Evolutionary conservation across 2,329 filamentous ascomycete species (phyloP), one percentile per base, ranked within the genome.

Genomic region (Aspergillus chevalieri): DNA sequence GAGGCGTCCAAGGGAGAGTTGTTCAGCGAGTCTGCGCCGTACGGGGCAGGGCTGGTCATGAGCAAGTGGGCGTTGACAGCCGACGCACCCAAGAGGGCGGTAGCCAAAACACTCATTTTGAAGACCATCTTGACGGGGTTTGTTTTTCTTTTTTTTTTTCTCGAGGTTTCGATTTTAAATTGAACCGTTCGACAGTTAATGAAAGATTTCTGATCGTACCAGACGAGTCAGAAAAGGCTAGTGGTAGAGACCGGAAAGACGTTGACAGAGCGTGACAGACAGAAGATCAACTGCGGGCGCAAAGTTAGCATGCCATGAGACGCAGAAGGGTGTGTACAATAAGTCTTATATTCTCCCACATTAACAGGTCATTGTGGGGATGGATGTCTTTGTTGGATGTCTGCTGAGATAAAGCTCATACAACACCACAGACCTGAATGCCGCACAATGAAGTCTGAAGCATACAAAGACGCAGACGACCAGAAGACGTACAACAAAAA

Each of bases 61-160:
- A 79, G 73, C 78, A 96, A 86, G 69, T 97, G 93, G 41, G 86
- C 89, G 45, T 81, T 78, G 59, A 77, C 80, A 48, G 80, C 58
- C 52, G 81, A 72, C 58, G 79, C 77, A 41, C 75, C 65, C 33
- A 81, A 78, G 51, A 79, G 57, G 58, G 76, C 74, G 62, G 80
- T 67, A 44, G 57, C 52, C 41, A 65, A 41, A 26, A 67, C 6
- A 44, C 49, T 49, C 15, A 59, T 53, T 45, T 65, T 65, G 58
- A 55, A 56, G 66, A 70, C 58, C 45, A 49, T 67, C 36, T 47
- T 61, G 58, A 52, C 43, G 17, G 38, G 28, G 12, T 12, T 4
- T 30, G 26, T 12, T 30, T 44, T n/a, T 36, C 12, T 41, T n/a
- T 41, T 17, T 10, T 46, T 47, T 51, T 47, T 50, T 46, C 52